These are phyloP conservation scores for Coniferiporia sulphurascens DNA, from an alignment of 1,284 basidiomycete species.

Conservation along the genomic window DNA sequence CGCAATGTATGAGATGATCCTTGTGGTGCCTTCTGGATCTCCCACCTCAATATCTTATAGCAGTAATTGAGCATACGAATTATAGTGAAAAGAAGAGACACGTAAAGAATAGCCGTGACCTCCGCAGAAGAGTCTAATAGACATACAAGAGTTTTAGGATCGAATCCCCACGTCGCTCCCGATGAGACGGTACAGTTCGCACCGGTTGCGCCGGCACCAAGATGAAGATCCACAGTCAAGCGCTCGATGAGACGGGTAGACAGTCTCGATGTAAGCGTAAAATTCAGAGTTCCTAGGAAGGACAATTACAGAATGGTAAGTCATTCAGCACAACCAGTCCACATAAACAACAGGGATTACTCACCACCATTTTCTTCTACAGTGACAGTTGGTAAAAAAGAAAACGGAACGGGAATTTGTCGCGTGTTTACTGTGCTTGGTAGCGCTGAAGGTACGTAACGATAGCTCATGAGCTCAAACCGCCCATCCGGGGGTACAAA, in stretches of 20 bases:
- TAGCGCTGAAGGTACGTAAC: conserved; percentile 46
- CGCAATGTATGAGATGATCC: conserved; percentile 69
- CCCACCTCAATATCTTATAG: conserved; percentile 66
- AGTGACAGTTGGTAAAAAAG: conserved; percentile 55
- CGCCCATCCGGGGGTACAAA: conserved; percentile 94
- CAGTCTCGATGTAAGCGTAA: conserved; percentile 66
- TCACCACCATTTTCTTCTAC: conserved; percentile 63
- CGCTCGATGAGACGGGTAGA: conserved; percentile 65
- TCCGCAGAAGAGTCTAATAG: background rate
- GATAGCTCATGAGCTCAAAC: conserved; percentile 86
- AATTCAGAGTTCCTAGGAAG: conserved; percentile 58
- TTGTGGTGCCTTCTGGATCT: conserved; percentile 62
- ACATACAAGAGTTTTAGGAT: conserved; percentile 59
- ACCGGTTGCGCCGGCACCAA: conserved; percentile 68
- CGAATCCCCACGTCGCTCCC: conserved; percentile 76
- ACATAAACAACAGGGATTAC: conserved; percentile 16
- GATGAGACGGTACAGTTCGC: conserved; percentile 60
- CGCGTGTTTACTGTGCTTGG: conserved; percentile 27
- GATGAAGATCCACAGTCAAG: conserved; percentile 62
- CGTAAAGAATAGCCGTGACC: background rate
- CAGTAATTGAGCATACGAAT: background rate
- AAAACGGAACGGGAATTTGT: conserved; percentile 59
- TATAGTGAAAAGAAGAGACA: background rate
- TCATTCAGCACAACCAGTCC: background rate
- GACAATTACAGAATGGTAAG: conserved; percentile 1